Evolutionary conservation across 805 yeast genomes (phyloP).

Genomic region (Teunomyces pallodes): DNA sequence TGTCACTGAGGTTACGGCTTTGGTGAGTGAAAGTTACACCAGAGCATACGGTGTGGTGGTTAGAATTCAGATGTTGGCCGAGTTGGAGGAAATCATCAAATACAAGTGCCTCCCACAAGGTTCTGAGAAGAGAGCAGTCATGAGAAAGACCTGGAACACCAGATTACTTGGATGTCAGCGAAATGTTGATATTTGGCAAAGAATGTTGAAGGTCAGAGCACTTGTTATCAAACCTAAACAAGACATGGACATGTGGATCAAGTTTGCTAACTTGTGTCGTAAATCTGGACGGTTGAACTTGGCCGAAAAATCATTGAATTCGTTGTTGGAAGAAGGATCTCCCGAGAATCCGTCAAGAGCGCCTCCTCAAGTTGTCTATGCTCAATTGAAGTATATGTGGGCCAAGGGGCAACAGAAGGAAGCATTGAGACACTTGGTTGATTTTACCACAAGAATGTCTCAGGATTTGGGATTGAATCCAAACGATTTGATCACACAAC

Average conservation of each 20-base stretch:
- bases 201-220: conserved; percentile 89
- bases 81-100: conserved; percentile 88
- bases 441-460: conserved; percentile 88
- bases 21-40: conserved; percentile 92
- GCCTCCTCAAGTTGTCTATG: conserved; percentile 95
- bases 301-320: conserved; percentile 87
- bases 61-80: conserved; percentile 95
- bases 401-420: conserved; percentile 86
- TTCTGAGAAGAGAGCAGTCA: conserved; percentile 71
- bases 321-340: conserved; percentile 72
- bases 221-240: conserved; percentile 92
- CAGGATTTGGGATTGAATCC: conserved; percentile 84
- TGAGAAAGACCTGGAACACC: conserved; percentile 92
- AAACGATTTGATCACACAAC: conserved; percentile 82
- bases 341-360: conserved; percentile 69
- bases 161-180: conserved; percentile 91
- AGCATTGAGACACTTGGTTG: conserved; percentile 81
- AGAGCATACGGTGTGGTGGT: conserved; percentile 97
- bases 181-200: conserved; percentile 98
- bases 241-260: conserved; percentile 97
- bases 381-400: conserved; percentile 96
- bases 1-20: conserved; percentile 89
- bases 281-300: conserved; percentile 89
- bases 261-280: conserved; percentile 93
- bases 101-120: conserved; percentile 84